A percentile compares a stretch with the other conserved stretches of the same genome.
phyloP scores from a whole-genome alignment of 75 land plant species.

The Cupressus sempervirens region DNA sequence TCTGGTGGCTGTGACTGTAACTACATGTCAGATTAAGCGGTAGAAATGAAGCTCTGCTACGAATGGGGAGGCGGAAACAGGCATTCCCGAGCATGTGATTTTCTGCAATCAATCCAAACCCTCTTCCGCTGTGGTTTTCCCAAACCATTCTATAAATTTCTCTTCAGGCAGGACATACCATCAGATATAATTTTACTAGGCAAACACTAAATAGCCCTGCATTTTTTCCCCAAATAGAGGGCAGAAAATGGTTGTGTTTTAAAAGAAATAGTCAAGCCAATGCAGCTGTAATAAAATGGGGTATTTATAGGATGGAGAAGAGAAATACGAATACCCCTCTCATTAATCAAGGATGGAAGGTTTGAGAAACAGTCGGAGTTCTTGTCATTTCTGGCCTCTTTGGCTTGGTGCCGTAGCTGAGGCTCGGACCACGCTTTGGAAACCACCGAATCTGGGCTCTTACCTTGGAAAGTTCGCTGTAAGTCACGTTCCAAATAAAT shows the following conservation, averaged over 20 bases:
- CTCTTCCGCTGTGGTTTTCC: background rate
- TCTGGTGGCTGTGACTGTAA: background rate
- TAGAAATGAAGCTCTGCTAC: background rate
- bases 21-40: background rate
- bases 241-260: background rate
- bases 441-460: background rate
- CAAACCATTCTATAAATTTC: background rate
- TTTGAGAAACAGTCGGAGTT: background rate
- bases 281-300: background rate
- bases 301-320: background rate
- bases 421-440: background rate
- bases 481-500: no score
- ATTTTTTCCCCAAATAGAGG: background rate
- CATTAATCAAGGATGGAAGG: background rate
- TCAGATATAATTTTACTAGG: background rate
- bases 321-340: background rate
- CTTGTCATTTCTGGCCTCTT: background rate
- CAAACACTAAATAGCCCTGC: background rate
- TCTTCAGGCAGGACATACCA: background rate
- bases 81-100: conserved; percentile 14
- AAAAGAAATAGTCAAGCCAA: background rate
- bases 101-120: background rate
- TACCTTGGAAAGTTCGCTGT: background rate
- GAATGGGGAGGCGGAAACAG: conserved; percentile 6
- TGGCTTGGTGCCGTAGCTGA: background rate